Evolutionary conservation across 177 flowering plant species (phyloP).

Genomic region (Tripterygium wilfordii): DNA sequence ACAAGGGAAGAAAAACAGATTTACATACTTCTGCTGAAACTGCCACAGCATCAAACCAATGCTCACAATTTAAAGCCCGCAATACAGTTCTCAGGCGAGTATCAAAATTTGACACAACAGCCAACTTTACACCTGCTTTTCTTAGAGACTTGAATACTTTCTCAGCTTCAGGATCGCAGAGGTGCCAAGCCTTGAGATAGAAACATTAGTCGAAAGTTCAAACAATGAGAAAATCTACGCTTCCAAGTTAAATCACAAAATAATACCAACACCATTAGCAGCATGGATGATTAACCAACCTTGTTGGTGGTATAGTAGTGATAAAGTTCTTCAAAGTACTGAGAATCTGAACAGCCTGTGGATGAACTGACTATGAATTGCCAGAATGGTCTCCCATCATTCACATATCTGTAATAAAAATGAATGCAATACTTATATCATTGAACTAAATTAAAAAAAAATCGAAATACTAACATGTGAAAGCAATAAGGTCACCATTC

Average conservation of each 20-base stretch:
- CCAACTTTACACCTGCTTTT: constrained; percentile 78
- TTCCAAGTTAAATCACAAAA: too few species aligned
- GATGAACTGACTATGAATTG: constrained; percentile 85
- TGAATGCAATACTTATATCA: too few species aligned
- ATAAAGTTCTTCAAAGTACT: constrained; percentile 94
- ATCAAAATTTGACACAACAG: constrained; percentile 94
- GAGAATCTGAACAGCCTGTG: constrained; percentile 92
- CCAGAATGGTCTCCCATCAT: constrained; percentile 98
- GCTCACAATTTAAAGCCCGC: constrained; percentile 73
- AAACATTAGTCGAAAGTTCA: constrained; percentile 1
- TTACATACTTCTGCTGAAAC: constrained; percentile 95
- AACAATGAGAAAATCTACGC: too few species aligned
- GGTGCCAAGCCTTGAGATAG: constrained; percentile 77
- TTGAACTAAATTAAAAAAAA: too few species aligned
- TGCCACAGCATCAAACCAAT: constrained; percentile 97
- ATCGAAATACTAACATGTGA: too few species aligned
- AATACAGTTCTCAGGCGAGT: constrained; percentile 76
- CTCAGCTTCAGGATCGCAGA: constrained; percentile 92
- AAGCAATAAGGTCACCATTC: too few species aligned
- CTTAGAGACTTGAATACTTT: constrained; percentile 70
- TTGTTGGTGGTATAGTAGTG: constrained; percentile 84
- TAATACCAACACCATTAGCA: not conserved
- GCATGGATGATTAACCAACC: too few species aligned
- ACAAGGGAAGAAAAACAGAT: not conserved
- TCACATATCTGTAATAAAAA: constrained; percentile 68